phyloP scores from a whole-genome alignment of 2,329 filamentous ascomycete genomes.

The Akanthomyces lecanii region DNA sequence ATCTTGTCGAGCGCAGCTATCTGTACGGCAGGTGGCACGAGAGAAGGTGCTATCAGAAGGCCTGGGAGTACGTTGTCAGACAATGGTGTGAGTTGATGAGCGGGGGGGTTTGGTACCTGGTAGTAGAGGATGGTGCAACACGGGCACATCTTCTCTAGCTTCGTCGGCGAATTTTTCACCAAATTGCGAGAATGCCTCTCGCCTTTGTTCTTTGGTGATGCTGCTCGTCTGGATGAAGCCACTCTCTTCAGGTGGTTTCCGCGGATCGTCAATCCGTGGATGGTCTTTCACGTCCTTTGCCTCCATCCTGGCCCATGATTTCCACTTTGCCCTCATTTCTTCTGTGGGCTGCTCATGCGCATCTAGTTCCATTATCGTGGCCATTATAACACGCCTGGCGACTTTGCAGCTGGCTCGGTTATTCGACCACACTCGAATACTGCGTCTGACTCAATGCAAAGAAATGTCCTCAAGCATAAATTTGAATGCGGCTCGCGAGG shows the following conservation, averaged over 20 bases:
- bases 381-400: neutral
- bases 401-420: too few species aligned
- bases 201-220: conserved; percentile 41
- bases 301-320: conserved; percentile 63
- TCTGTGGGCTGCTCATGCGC: conserved; percentile 75
- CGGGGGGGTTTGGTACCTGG: conserved; percentile 51
- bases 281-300: conserved; percentile 47
- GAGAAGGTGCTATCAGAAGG: conserved; percentile 69
- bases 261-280: conserved; percentile 54
- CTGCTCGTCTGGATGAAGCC: conserved; percentile 43
- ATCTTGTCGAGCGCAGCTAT: conserved; percentile 65
- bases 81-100: neutral
- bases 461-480: too few species aligned
- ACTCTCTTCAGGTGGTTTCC: conserved; percentile 32
- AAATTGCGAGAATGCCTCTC: conserved; percentile 41
- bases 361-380: conserved; percentile 51
- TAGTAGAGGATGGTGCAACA: conserved; percentile 63
- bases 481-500: too few species aligned
- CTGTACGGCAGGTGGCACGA: conserved; percentile 69
- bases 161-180: conserved; percentile 30
- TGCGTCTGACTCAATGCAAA: too few species aligned
- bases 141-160: conserved; percentile 37
- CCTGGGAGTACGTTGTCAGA: conserved; percentile 46
- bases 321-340: conserved; percentile 67
- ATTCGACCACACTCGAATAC: too few species aligned